phyloP scores from a whole-genome alignment of 179 eudicot genomes.

The Heliamphora ciliata region DNA sequence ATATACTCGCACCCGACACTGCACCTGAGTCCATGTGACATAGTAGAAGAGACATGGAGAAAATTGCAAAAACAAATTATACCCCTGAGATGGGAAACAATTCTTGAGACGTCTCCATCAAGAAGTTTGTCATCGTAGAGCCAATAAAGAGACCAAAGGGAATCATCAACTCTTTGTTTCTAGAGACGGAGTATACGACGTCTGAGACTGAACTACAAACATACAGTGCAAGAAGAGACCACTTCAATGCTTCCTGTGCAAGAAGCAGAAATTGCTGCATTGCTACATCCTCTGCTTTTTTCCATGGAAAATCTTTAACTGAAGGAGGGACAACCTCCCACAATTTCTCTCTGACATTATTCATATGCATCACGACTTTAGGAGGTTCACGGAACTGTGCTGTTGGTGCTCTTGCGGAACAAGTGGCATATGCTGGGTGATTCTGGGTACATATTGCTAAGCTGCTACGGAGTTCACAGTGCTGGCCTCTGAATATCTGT shows the following conservation, averaged over 20 bases:
- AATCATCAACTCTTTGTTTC: conserved; percentile 42
- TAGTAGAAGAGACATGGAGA: background rate
- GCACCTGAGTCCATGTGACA: no score
- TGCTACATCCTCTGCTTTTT: conserved; percentile 26
- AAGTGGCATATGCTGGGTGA: conserved; percentile 7
- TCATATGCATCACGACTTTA: conserved; percentile 20
- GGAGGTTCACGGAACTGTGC: conserved; percentile 26
- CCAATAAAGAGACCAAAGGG: conserved; percentile 53
- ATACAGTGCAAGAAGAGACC: conserved; percentile 34
- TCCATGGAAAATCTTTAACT: conserved; percentile 41
- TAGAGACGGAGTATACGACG: conserved; percentile 28
- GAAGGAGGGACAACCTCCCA: conserved; percentile 28
- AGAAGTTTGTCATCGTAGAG: conserved; percentile 27
- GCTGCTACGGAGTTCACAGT: conserved; percentile 8
- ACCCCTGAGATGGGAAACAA: conserved; percentile 33
- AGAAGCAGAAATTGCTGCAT: conserved; percentile 21
- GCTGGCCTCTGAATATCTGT: conserved; percentile 15
- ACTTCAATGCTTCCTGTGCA: conserved; percentile 30
- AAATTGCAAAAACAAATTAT: background rate
- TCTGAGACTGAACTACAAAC: conserved; percentile 30
- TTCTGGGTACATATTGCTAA: background rate
- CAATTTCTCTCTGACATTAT: conserved; percentile 22
- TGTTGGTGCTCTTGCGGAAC: conserved; percentile 16
- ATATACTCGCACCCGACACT: no score
- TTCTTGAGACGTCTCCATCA: conserved; percentile 35